A percentile compares a stretch with the other conserved stretches of the same genome.
These are phyloP conservation scores for Neoboletus subvelutipes DNA, from an alignment of 768 basidiomycete species.

Conservation along the genomic window DNA sequence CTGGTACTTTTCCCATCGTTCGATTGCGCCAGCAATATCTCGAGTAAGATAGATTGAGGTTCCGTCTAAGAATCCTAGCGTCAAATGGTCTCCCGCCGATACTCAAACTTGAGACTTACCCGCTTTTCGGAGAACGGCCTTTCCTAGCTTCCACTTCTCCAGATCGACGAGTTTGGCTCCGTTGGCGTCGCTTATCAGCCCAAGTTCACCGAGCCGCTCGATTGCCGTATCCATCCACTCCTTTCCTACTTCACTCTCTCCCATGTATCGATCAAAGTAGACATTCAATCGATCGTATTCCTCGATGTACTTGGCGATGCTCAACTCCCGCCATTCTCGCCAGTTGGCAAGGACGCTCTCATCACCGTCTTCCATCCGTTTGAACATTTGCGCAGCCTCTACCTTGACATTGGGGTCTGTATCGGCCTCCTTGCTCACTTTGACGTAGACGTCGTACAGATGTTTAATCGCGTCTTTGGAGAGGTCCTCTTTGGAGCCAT, in stretches of 20 bases:
- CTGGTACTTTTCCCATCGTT: constrained; percentile 89
- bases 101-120: constrained; percentile 40
- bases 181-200: constrained; percentile 71
- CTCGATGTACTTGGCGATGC: constrained; percentile 83
- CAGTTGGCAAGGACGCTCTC: constrained; percentile 81
- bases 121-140: constrained; percentile 84
- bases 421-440: constrained; percentile 85
- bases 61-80: constrained; percentile 55
- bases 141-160: constrained; percentile 88
- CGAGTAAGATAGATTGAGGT: constrained; percentile 94
- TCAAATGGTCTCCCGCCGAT: not conserved
- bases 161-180: constrained; percentile 87
- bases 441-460: constrained; percentile 91
- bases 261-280: constrained; percentile 87
- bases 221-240: constrained; percentile 74
- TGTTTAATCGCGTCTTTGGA: constrained; percentile 92
- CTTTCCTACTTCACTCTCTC: constrained; percentile 80
- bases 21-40: constrained; percentile 91
- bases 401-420: constrained; percentile 67
- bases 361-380: constrained; percentile 93
- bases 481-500: constrained; percentile 82
- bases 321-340: constrained; percentile 90
- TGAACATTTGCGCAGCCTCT: constrained; percentile 85
- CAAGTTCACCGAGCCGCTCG: constrained; percentile 62
- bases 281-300: constrained; percentile 91